These are phyloP conservation scores for Tremella yokohamensis DNA, from an alignment of 768 basidiomycete genomes.

Conservation along the genomic window DNA sequence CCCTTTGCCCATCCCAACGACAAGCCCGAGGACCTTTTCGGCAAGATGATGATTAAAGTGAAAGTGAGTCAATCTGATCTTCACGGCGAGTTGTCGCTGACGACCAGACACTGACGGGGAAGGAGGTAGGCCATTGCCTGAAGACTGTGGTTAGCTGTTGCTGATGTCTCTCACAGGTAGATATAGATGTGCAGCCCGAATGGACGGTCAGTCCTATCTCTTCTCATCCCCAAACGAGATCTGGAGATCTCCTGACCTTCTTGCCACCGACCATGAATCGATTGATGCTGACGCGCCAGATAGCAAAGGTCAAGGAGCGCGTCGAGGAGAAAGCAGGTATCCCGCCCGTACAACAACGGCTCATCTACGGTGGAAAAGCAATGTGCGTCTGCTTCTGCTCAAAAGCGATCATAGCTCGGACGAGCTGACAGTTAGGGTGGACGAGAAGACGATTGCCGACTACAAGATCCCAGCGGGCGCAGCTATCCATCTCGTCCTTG, in stretches of 20 bases:
- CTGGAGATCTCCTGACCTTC: background rate
- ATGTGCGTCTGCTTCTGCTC: slow-evolving; percentile 59
- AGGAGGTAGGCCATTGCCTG: slow-evolving; percentile 64
- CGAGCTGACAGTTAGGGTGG: slow-evolving; percentile 60
- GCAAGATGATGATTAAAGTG: slow-evolving; percentile 48
- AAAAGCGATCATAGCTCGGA: background rate
- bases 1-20: background rate
- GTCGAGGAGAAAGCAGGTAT: slow-evolving; percentile 98
- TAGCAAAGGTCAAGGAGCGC: slow-evolving; percentile 90
- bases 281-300: slow-evolving; percentile 56
- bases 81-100: background rate
- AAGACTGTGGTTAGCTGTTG: too few species aligned
- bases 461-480: slow-evolving; percentile 79
- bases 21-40: background rate
- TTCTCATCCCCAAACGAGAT: too few species aligned
- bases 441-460: slow-evolving; percentile 84
- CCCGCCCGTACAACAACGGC: slow-evolving; percentile 88
- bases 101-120: slow-evolving; percentile 84
- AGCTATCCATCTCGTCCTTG: slow-evolving; percentile 89
- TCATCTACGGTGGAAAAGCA: slow-evolving; percentile 89
- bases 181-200: slow-evolving; percentile 87
- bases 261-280: too few species aligned
- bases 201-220: slow-evolving; percentile 63
- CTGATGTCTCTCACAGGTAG: slow-evolving; percentile 61
- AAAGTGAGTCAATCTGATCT: slow-evolving; percentile 32